Base-by-base conservation (phyloP, 495 filamentous ascomycete genomes). In the Neurospora discreta region DNA sequence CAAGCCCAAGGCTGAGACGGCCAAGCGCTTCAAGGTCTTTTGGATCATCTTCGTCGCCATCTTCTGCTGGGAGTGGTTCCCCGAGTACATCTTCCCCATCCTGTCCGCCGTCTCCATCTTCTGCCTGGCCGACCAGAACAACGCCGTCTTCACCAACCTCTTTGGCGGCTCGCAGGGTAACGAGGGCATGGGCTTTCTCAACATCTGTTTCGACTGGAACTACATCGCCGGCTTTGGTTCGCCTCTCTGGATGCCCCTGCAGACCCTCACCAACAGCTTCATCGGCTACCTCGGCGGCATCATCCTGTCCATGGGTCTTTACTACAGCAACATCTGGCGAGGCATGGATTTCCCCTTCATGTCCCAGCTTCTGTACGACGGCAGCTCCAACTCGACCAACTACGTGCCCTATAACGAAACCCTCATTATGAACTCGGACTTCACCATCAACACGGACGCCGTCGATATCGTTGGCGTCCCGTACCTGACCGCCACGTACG, bases 121-220 rank as follows among this genome's bases (percentile, higher is more conserved):
- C 73, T 89, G 88, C 72, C 79, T 90, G 7, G 88, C 87, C 11
- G 79, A 82, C 5, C 80, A 84, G 68, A 78, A 85, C 73, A 82
- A 78, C 15, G 65, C 69, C 46, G 84, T 90, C 4, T 88, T 91
- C 77, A 88, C 87, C 69, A 82, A 81, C 68, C 44, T 89, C 8
- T 90, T 90, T 68, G 88, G 88, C 13, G 88, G 88, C 1, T 77
- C 87, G 0, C 73, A 79, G 5, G 84, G 81, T 36, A 89, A 90
- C 72, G 86, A 82, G 72, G 80, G 80, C 3, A 71, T 82, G 81
- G 87, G 87, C 0, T 72, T 87, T 1, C 80, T 89, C 38, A 80
- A 76, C 33, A 60, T 88, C 33, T 81, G 79, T 3, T 81, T 89
- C 11, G 87, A 89, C 76, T 89, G 87, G 87, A 85, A 89, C 78